Percentiles rank a stretch among this genome's conserved stretches.
Evolutionary conservation across 192 early-diverging fungal genomes (phyloP).

Genomic region (Backusella luteola): DNA sequence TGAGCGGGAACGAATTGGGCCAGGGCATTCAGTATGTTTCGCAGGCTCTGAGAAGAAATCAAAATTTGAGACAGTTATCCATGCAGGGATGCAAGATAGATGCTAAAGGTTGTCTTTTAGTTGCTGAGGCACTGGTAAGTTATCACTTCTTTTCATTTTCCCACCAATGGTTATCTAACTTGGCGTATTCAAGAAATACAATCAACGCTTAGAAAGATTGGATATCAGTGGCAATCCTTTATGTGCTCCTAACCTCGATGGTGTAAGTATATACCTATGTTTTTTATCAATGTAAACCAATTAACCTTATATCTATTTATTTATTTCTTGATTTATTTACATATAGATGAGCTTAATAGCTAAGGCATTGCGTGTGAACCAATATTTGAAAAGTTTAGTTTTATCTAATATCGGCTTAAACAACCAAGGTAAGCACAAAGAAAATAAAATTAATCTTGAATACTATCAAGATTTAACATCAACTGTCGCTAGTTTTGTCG

Average conservation of each 20-base stretch:
- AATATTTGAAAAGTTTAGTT: constrained; percentile 41
- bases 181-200: constrained; percentile 42
- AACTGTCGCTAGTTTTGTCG: constrained; percentile 56
- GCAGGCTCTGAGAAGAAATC: constrained; percentile 51
- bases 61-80: constrained; percentile 41
- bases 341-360: constrained; percentile 36
- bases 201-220: constrained; percentile 42
- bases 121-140: constrained; percentile 55
- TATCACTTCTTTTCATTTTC: background rate
- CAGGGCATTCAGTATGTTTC: constrained; percentile 55
- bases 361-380: constrained; percentile 45
- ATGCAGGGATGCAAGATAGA: constrained; percentile 53
- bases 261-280: constrained; percentile 21
- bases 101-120: constrained; percentile 36
- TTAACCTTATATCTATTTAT: background rate
- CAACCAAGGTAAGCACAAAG: constrained; percentile 17
- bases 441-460: background rate
- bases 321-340: background rate
- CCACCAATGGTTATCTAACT: background rate
- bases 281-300: no score
- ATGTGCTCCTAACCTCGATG: constrained; percentile 32
- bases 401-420: constrained; percentile 20
- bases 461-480: background rate
- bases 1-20: constrained; percentile 47
- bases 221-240: constrained; percentile 42